phyloP scores from a whole-genome alignment of 257 asterid species.

The Nicotiana sylvestris region DNA sequence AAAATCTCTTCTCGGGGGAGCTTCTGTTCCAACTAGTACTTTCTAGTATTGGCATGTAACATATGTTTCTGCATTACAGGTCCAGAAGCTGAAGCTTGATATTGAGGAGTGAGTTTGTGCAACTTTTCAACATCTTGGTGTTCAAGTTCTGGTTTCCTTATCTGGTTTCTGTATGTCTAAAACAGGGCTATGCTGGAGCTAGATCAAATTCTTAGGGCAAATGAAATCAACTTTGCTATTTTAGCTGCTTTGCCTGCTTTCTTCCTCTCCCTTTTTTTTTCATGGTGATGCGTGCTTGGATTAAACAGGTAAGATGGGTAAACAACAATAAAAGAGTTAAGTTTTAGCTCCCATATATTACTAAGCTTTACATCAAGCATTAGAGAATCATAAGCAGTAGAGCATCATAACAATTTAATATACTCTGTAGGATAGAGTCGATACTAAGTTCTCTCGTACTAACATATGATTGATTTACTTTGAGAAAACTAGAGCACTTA shows the following conservation, averaged over 20 bases:
- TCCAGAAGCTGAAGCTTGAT: constrained; percentile 96
- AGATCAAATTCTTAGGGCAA: constrained; percentile 97
- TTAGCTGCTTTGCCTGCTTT: constrained; percentile 99
- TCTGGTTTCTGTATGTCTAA: constrained; percentile 19
- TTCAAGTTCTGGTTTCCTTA: constrained; percentile 6
- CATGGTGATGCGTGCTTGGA: constrained; percentile 88
- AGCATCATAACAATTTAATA: no score
- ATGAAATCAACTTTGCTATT: constrained; percentile 96
- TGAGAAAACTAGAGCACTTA: no score
- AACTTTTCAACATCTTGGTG: constrained; percentile 14
- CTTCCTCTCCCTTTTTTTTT: constrained; percentile 69
- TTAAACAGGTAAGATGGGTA: constrained; percentile 54
- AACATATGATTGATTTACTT: no score
- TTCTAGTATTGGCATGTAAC: constrained; percentile 23
- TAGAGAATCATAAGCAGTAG: no score
- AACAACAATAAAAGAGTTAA: no score
- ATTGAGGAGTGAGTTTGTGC: constrained; percentile 79
- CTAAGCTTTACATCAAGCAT: no score
- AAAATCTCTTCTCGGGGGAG: constrained; percentile 91
- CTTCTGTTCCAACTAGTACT: constrained; percentile 26
- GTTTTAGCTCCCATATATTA: no score
- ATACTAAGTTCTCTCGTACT: no score
- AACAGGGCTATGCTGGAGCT: constrained; percentile 99
- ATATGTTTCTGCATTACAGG: constrained; percentile 37
- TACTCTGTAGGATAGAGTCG: no score